Percentiles rank a stretch among this genome's conserved stretches.
These are phyloP conservation scores for Choanephora cucurbitarum DNA, from an alignment of 371 early-diverging fungal genomes.

Conservation along the genomic window DNA sequence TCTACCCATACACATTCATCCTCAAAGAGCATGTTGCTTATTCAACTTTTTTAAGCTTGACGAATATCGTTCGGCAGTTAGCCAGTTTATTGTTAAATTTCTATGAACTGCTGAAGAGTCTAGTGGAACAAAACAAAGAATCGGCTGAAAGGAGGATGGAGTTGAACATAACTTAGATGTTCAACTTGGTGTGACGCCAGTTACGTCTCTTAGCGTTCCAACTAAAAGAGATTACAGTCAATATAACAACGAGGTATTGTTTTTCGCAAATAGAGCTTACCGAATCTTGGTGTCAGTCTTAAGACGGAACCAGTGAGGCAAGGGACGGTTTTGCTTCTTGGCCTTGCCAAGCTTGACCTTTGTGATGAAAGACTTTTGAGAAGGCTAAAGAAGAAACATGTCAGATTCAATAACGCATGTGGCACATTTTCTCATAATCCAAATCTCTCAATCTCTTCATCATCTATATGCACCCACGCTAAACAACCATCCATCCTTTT, in stretches of 20 bases:
- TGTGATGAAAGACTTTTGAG: conserved; percentile 94
- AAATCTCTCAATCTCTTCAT: neutral
- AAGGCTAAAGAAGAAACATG: conserved; percentile 61
- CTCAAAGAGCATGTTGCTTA: too few species aligned
- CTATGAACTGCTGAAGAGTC: neutral
- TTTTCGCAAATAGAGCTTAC: too few species aligned
- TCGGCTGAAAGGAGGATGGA: neutral
- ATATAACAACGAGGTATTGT: too few species aligned
- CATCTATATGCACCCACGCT: neutral
- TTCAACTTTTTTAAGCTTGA: too few species aligned
- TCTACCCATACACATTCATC: too few species aligned
- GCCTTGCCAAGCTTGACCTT: conserved; percentile 99
- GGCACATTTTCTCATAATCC: too few species aligned
- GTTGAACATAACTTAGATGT: conserved; percentile 65
- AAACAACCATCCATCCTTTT: neutral
- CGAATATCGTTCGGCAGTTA: too few species aligned
- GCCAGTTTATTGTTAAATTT: too few species aligned
- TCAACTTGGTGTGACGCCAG: conserved; percentile 99
- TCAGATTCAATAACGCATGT: too few species aligned
- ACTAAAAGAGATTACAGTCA: conserved; percentile 31
- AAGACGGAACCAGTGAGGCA: conserved; percentile 98
- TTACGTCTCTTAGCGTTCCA: conserved; percentile 99
- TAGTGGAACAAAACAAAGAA: neutral
- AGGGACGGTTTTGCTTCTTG: conserved; percentile 97
- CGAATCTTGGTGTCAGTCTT: conserved; percentile 94